Base-by-base conservation (phyloP, 768 basidiomycete species). In the Coprinopsis sp. region DNA sequence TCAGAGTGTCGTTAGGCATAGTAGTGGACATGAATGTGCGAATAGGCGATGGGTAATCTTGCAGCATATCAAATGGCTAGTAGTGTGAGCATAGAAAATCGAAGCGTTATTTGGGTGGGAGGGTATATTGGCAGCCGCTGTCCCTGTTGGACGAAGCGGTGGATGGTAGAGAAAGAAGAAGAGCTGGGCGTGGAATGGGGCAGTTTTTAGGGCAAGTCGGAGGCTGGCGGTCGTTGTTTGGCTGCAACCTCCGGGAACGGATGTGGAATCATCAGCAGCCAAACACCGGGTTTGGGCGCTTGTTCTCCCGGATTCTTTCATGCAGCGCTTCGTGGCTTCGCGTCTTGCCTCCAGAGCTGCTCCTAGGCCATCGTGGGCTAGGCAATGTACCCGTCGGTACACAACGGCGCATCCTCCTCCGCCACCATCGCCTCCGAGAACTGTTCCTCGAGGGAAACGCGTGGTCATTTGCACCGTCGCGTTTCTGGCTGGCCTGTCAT, bases 401-500 rank as follows among this genome's bases (percentile, higher is more conserved):
- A n/a, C n/a, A n/a, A n/a, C n/a, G n/a, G n/a, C n/a, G n/a, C n/a
- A n/a, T n/a, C n/a, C n/a, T 12, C 22, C 33, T 37, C n/a, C 44
- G 21, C 33, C 44, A 14, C 29, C 47, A 27, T 10, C 41, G 16
- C 8, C 14, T 10, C 29, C 14, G 5, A 2, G 24, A 13, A 14
- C 28, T 12, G 24, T 31, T n/a, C 42, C 29, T n/a, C 31, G 16
- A 3, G 16, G 25, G 14, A 49, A 49, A 42, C 47, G 41, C n/a
- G 25, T 49, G 19, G 50, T 58, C 4, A 49, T 69, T n/a, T 44
- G 66, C 41, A 21, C 69, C 10, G 61, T 71, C 2, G 67, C 70
- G 10, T 61, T 73, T 25, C 70, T 70, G 0, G 60, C 65, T 25
- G 67, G 72, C 3, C 57, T 70, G 27, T 67, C 77, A 0, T 59